Evolutionary conservation across 2,329 filamentous ascomycete species (phyloP).

Genomic region (Paracoccidioides lutzii): DNA sequence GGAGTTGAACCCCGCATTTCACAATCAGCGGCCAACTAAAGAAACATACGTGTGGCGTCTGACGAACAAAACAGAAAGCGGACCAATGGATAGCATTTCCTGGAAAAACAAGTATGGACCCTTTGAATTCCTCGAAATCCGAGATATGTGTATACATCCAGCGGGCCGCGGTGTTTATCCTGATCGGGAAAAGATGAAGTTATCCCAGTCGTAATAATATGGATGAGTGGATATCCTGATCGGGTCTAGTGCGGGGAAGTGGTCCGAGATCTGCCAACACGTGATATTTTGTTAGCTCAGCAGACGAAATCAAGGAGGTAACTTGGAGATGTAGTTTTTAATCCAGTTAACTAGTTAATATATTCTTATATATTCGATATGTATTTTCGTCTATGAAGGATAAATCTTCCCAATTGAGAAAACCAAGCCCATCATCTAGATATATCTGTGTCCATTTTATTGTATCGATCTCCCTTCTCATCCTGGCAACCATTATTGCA

Average conservation of each 20-base stretch:
- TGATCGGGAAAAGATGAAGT: constrained; percentile 1
- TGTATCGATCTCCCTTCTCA: constrained; percentile 14
- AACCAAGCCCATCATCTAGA: background rate
- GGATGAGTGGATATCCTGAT: background rate
- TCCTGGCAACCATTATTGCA: constrained; percentile 32
- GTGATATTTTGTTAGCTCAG: background rate
- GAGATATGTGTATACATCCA: background rate
- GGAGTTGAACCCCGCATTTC: background rate
- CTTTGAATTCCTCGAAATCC: background rate
- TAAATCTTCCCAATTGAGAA: background rate
- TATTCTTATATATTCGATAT: background rate
- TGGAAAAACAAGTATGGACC: too few relatives aligned
- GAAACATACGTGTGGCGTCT: background rate
- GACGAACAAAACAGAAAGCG: background rate
- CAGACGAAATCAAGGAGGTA: too few relatives aligned
- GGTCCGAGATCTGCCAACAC: background rate
- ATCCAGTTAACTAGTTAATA: too few relatives aligned
- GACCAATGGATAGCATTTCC: too few relatives aligned
- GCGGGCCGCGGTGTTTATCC: background rate
- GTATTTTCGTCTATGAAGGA: background rate
- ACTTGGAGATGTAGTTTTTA: too few relatives aligned
- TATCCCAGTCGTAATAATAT: background rate
- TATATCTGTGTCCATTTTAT: background rate
- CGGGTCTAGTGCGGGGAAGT: background rate
- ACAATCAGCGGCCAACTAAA: background rate